These are phyloP conservation scores for Arthrobotrys entomopaga DNA, from an alignment of 2,329 filamentous ascomycete genomes.

Conservation along the genomic window DNA sequence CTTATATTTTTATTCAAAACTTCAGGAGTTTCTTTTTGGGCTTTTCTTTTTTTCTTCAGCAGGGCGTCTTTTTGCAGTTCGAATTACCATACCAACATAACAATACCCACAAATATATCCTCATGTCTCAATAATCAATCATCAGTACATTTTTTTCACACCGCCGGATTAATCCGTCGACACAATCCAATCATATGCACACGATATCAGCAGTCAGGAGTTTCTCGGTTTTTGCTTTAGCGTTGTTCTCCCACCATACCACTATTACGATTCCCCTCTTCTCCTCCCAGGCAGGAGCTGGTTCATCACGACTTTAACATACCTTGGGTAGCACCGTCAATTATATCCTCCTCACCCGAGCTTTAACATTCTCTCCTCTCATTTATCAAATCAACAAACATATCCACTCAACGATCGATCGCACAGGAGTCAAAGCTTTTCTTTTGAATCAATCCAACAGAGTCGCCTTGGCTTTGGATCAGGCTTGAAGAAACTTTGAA, in stretches of 20 bases:
- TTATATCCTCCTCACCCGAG: conserved; percentile 19
- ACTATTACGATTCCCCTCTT: conserved; percentile 57
- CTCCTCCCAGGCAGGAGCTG: conserved; percentile 56
- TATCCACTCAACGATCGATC: conserved; percentile 12
- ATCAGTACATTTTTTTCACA: conserved; percentile 56
- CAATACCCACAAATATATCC: conserved; percentile 46
- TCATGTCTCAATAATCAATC: conserved; percentile 55
- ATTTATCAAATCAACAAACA: conserved; percentile 30
- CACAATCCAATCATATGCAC: conserved; percentile 59
- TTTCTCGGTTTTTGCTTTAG: conserved; percentile 56
- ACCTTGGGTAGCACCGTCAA: conserved; percentile 53
- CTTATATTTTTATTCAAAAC: conserved; percentile 34
- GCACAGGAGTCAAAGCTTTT: conserved; percentile 26
- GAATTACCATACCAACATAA: conserved; percentile 42
- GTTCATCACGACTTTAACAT: conserved; percentile 55
- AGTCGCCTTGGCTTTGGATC: conserved; percentile 51
- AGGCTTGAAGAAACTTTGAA: conserved; percentile 47
- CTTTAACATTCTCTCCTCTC: conserved; percentile 52
- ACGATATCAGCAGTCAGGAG: conserved; percentile 55
- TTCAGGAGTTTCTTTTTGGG: conserved; percentile 56
- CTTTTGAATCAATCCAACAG: conserved; percentile 30
- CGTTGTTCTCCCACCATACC: conserved; percentile 50
- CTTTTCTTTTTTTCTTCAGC: conserved; percentile 17
- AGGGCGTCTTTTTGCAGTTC: conserved; percentile 51
- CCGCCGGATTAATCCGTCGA: conserved; percentile 61